Evolutionary conservation across 768 basidiomycete species (phyloP), one percentile per base, ranked within the genome.

Genomic region (Boletus sensibilis): DNA sequence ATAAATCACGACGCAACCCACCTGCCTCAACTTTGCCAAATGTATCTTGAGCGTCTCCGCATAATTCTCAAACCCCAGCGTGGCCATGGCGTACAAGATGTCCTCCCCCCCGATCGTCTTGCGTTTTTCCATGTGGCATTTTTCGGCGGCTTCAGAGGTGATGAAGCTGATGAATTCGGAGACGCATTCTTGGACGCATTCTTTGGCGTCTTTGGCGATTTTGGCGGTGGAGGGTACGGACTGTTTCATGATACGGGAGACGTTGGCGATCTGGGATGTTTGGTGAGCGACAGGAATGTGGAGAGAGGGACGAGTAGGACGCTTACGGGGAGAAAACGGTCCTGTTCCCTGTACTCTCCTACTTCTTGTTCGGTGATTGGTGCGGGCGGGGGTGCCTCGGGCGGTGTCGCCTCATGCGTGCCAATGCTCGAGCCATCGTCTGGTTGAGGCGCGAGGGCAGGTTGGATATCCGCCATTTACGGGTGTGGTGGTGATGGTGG

Each of bases 31-130:
- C 74, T 96, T 96, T 5, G 94, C 86, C 43, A 98, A 75, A 74
- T 97, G 93, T 50, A 98, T 92, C 75, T 91, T 93, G 54, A 97
- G 76, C 35, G 90, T 90, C 76, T 94, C 92, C 46, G 88, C 89
- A 66, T 98, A 97, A 65, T 96, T 90, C 63, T 97, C 95, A 65
- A 97, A 97, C 23, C 96, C 96, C 21, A 98, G 81, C 37, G 87
- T 82, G 35, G 82, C 76, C 92, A 98, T 94, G n/a, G 94, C 94
- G 63, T 92, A 90, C 54, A 98, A 74, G 44, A 98, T 95, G 72
- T 98, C 96, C 78, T 98, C 95, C 25, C 96, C 96, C 13, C 93
- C 94, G 42, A 98, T 94, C 56, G 96, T 98, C 79, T 98, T 98
- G 59, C 96, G 82, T 75, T 98, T 98, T 78, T 98, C 95, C 63